Evolutionary conservation across 2,329 filamentous ascomycete species (phyloP), one percentile per base, ranked within the genome.

Genomic region (Colletotrichum aenigma): DNA sequence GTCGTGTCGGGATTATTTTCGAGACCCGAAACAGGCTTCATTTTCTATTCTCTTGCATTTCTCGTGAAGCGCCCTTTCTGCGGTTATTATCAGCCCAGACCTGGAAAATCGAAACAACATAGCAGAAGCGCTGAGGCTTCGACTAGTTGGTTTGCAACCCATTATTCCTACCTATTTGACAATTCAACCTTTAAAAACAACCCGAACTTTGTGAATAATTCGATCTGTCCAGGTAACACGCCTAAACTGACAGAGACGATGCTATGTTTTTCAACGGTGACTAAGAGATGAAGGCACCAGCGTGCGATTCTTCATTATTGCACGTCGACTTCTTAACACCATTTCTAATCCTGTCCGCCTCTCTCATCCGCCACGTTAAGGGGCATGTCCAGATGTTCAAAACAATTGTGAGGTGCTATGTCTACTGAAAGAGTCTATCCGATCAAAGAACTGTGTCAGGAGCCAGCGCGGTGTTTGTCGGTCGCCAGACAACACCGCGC

Each of bases 11-110:
- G 3, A 52, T 21, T 52, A 8, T 21, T 52, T 52, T 52, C 4
- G 0, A n/a, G 21, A 52, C 48, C 7, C 0, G 7, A 52, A 3
- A 52, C 1, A 52, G 48, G 48, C 1, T 52, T 52, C 48, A 0
- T 21, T 18, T 21, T 52, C 0, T 0, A 0, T 52, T 52, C 8
- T 18, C 18, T 21, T 52, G 15, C 0, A 0, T 21, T 52, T 6
- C 18, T 52, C 48, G 7, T 52, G 48, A 52, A 52, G 48, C 48
- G 48, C 48, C 3, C 8, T 52, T 52, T 52, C 48, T 52, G 3
- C 7, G 3, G 1, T 12, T 21, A 12, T 52, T 2, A 4, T 12
- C 43, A 21, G 43, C 43, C 43, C 48, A 52, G 48, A 52, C 1
- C 43, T 52, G 1, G 3, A 52, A 52, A 52, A 52, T 52, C 43